Evolutionary conservation across 2,329 filamentous ascomycete genomes (phyloP).

Genomic region (Neofusicoccum sp.): DNA sequence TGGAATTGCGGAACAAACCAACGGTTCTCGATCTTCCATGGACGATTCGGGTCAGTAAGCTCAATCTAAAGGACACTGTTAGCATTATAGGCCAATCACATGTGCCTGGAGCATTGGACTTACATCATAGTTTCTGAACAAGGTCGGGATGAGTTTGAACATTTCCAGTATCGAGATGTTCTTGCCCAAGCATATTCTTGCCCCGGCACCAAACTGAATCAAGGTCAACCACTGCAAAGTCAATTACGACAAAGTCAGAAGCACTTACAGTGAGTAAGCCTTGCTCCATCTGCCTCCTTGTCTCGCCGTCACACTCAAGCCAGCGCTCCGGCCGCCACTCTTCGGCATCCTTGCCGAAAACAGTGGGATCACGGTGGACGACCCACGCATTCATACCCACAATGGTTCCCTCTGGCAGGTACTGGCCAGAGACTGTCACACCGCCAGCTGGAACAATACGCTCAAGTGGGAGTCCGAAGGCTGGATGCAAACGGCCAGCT

Average conservation of each 20-base stretch:
- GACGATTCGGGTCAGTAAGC: neutral
- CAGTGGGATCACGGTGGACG: neutral
- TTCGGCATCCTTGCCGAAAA: neutral
- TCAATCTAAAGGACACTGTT: neutral
- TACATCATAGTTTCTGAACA: slow-evolving; percentile 31
- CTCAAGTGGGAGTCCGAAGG: slow-evolving; percentile 50
- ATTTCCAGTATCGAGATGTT: slow-evolving; percentile 38
- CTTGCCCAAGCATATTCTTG: slow-evolving; percentile 37
- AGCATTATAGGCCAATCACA: neutral
- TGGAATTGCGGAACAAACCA: slow-evolving; percentile 11
- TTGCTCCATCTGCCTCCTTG: neutral
- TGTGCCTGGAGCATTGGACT: neutral
- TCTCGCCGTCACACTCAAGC: neutral
- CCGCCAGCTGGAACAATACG: slow-evolving; percentile 48
- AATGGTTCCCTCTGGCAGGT: neutral
- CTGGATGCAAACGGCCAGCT: slow-evolving; percentile 50
- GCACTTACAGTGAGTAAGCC: neutral
- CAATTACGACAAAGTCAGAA: neutral
- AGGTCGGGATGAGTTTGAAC: slow-evolving; percentile 32
- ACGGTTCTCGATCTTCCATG: slow-evolving; percentile 13
- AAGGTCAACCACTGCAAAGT: no score
- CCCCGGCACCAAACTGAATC: slow-evolving; percentile 36
- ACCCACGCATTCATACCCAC: slow-evolving; percentile 15
- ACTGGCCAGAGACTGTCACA: slow-evolving; percentile 22
- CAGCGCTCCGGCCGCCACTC: neutral